phyloP scores from a whole-genome alignment of 805 yeast species.

The Nakazawaea wyomingensis region DNA sequence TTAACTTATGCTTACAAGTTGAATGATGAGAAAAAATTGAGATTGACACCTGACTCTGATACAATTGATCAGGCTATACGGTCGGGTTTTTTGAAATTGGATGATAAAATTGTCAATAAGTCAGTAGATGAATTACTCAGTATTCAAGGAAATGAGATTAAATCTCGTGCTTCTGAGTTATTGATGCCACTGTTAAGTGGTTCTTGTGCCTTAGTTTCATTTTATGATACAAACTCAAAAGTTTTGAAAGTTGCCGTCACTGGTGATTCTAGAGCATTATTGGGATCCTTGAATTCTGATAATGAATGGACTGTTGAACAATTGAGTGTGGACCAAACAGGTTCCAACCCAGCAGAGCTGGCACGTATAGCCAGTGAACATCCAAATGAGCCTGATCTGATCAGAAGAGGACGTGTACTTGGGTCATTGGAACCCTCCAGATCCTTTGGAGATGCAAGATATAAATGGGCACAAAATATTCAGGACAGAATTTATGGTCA shows the following conservation, averaged over 20 bases:
- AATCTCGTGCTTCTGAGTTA: conserved; percentile 63
- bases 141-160: conserved; percentile 50
- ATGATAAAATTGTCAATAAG: conserved; percentile 78
- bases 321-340: conserved; percentile 88
- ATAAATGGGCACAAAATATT: conserved; percentile 69
- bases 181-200: conserved; percentile 94
- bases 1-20: conserved; percentile 61
- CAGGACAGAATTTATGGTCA: conserved; percentile 70
- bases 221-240: conserved; percentile 73
- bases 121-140: conserved; percentile 63
- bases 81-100: conserved; percentile 75
- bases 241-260: conserved; percentile 86
- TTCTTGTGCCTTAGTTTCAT: conserved; percentile 84
- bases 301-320: conserved; percentile 87
- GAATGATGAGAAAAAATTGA: conserved; percentile 37
- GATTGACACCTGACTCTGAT: conserved; percentile 63
- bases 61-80: conserved; percentile 75
- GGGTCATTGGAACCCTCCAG: conserved; percentile 94
- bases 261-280: conserved; percentile 91
- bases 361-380: conserved; percentile 80
- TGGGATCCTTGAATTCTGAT: conserved; percentile 61
- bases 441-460: conserved; percentile 96
- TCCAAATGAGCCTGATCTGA: conserved; percentile 82
- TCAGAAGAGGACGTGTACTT: conserved; percentile 82
- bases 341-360: conserved; percentile 83